Conservation (phyloP, 805 yeast genomes). For the Saccharomycopsis babjevae region DNA sequence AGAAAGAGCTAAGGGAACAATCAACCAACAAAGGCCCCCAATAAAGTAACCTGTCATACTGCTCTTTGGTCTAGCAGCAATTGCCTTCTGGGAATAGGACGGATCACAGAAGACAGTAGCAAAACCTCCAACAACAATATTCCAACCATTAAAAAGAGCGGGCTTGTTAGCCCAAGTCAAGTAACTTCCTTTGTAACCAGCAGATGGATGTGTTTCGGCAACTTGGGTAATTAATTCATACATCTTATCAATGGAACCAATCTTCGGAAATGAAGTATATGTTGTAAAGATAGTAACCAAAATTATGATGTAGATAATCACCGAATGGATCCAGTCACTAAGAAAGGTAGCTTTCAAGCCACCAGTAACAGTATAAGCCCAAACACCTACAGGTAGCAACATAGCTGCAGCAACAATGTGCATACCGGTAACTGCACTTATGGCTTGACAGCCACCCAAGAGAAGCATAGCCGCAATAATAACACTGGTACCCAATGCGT, state of each 20-base stretch:
- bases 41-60: conserved; percentile 29
- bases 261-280: conserved; percentile 25
- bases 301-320: conserved; percentile 32
- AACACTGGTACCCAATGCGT: conserved; percentile 31
- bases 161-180: conserved; percentile 29
- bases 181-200: conserved; percentile 26
- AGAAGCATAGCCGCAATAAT: conserved; percentile 32
- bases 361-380: conserved; percentile 39
- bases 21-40: conserved; percentile 32
- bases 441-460: conserved; percentile 38
- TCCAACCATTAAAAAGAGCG: conserved; percentile 25
- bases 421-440: conserved; percentile 34
- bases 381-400: conserved; percentile 37
- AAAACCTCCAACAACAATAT: conserved; percentile 28
- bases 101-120: conserved; percentile 30
- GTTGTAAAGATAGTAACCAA: conserved; percentile 28
- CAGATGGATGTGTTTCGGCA: conserved; percentile 26
- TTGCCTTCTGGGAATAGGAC: conserved; percentile 34
- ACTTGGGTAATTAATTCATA: conserved; percentile 32
- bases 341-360: conserved; percentile 45
- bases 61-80: conserved; percentile 29
- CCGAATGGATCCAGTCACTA: conserved; percentile 41
- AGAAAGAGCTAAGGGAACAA: conserved; percentile 31
- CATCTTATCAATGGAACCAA: conserved; percentile 38
- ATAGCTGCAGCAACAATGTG: conserved; percentile 35